Evolutionary conservation across 164 flowering plant species (phyloP), one percentile per base, ranked within the genome.

Genomic region (Sextonia rubra): DNA sequence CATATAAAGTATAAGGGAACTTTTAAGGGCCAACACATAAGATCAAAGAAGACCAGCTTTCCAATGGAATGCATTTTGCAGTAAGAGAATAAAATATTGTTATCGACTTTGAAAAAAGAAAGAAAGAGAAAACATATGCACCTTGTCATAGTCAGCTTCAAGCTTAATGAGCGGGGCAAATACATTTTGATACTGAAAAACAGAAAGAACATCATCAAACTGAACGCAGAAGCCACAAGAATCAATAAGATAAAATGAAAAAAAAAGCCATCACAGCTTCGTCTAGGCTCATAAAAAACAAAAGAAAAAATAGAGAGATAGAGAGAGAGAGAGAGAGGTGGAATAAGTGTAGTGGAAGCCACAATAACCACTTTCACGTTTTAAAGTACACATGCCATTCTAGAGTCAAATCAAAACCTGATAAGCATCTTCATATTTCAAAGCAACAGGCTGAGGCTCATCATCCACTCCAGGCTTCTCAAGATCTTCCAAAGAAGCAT

Each of bases 401-500:
- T 49, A 71, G 25, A 22, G 32, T 27, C 12, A 25, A 62, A 27
- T 14, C n/a, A 27, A 62, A 69, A 93, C 99, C 97, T 96, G 98
- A 72, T 93, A 96, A 48, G 99, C 99, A 88, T 96, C 99, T 82
- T 92, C 98, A 81, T 96, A 93, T 76, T 96, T 96, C 81, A 88
- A 80, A 26, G 80, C 97, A 18, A 96, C 98, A 79, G 95, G 87
- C 82, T 96, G 98, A 71, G 99, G 99, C 69, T 96, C 99, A 80
- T 96, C 99, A 80, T 96, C 99, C 22, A 96, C 97, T 69, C 99
- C 99, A 85, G 99, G 99, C 83, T 96, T 96, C 88, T 96, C 98
- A 81, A 96, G 98, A 80, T 96, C 99, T 81, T 93, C 97, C 56
- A 96, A 80, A 26, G 97, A 77, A 56, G 99, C 99, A 88, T 96